Conservation (phyloP, 2,329 filamentous ascomycete species). For the Tolypocladium inflatum region DNA sequence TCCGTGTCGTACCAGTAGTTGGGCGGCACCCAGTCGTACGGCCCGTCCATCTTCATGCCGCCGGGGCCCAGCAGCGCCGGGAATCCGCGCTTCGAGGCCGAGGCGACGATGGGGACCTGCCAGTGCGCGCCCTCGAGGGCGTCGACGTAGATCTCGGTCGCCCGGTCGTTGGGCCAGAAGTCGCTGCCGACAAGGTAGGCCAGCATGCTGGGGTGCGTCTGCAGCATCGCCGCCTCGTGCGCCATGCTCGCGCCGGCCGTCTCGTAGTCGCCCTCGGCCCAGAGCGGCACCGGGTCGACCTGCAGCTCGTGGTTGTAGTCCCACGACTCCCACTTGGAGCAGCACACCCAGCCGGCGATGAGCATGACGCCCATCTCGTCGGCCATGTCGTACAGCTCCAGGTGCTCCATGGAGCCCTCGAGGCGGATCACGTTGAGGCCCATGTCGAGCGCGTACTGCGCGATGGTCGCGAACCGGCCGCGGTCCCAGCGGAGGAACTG, state of each 20-base stretch:
- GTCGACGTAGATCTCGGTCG: constrained; percentile 41
- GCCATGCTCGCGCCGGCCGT: constrained; percentile 45
- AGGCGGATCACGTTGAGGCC: constrained; percentile 54
- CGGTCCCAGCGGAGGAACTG: constrained; percentile 51
- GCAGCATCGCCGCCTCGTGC: constrained; percentile 51
- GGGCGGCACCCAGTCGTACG: constrained; percentile 57
- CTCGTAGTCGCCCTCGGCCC: constrained; percentile 43
- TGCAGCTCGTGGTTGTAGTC: constrained; percentile 44
- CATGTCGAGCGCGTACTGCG: constrained; percentile 46
- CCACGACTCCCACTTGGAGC: constrained; percentile 60
- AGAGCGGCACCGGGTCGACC: constrained; percentile 26
- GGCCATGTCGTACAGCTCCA: constrained; percentile 48
- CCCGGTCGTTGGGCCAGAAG: constrained; percentile 51
- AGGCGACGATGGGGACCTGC: constrained; percentile 47
- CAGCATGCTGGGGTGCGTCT: constrained; percentile 49
- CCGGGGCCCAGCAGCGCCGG: constrained; percentile 41
- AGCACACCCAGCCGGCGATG: constrained; percentile 56
- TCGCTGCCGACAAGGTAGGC: constrained; percentile 52
- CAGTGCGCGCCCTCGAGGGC: constrained; percentile 42
- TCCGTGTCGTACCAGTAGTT: constrained; percentile 51
- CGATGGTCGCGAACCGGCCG: constrained; percentile 36
- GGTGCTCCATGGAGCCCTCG: constrained; percentile 56
- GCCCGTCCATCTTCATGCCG: constrained; percentile 58
- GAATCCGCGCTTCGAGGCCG: constrained; percentile 45
- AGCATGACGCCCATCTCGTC: constrained; percentile 53